These are phyloP conservation scores for Fusarium torulosum DNA, from an alignment of 2,329 filamentous ascomycete species.

Conservation along the genomic window DNA sequence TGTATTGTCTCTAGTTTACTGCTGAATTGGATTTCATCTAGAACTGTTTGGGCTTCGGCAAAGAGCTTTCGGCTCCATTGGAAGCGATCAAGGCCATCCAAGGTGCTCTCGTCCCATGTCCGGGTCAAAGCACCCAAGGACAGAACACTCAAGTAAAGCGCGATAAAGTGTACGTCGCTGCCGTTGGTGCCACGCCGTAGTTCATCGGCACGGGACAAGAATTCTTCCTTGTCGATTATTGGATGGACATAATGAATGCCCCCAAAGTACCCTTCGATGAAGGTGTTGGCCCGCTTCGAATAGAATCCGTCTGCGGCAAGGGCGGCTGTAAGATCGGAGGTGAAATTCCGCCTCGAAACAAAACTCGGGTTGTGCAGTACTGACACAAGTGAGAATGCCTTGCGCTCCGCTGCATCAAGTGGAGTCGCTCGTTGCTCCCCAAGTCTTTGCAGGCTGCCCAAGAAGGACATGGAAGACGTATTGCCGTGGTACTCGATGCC, in stretches of 20 bases:
- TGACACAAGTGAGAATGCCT: constrained; percentile 9
- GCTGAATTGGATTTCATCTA: constrained; percentile 6
- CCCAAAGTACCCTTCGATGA: constrained; percentile 10
- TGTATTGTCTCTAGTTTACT: constrained; percentile 11
- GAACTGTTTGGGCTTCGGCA: constrained; percentile 1
- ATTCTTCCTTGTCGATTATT: constrained; percentile 13
- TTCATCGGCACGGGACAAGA: background rate
- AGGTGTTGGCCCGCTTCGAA: constrained; percentile 12
- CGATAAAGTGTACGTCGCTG: constrained; percentile 2
- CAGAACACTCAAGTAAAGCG: constrained; percentile 8
- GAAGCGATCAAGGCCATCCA: constrained; percentile 4
- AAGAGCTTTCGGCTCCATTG: constrained; percentile 12
- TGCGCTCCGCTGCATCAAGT: background rate
- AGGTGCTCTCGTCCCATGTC: background rate
- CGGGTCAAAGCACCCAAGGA: constrained; percentile 10
- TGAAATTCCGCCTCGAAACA: background rate
- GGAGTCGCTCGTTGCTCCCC: background rate
- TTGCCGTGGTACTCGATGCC: constrained; percentile 14
- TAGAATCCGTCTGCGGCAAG: constrained; percentile 11
- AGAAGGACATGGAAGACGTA: constrained; percentile 13
- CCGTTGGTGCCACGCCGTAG: constrained; percentile 3
- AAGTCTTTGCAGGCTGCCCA: constrained; percentile 1
- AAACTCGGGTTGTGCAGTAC: constrained; percentile 11
- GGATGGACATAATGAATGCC: constrained; percentile 14
- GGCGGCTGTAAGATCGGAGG: constrained; percentile 2